Conservation (phyloP, 192 early-diverging fungal genomes). For the Entrophospora sp. region DNA sequence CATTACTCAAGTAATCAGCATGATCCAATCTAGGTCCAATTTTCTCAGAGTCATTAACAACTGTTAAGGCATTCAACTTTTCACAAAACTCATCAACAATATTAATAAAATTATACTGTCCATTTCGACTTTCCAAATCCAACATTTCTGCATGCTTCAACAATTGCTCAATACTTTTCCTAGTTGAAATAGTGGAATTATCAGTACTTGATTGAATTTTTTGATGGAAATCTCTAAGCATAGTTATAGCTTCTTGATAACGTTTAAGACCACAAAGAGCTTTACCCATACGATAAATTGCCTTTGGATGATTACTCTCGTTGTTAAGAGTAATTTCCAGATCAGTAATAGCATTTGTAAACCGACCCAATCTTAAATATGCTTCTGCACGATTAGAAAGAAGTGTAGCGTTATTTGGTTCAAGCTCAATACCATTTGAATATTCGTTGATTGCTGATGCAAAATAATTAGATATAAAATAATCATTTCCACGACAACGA, state of each 20-base stretch:
- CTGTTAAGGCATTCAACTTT: background rate
- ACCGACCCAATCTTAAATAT: background rate
- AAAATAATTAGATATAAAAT: background rate
- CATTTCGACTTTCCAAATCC: background rate
- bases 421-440: background rate
- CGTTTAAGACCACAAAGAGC: background rate
- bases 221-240: background rate
- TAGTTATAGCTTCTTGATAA: background rate
- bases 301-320: background rate
- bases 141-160: background rate
- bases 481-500: background rate
- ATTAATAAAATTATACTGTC: background rate
- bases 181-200: background rate
- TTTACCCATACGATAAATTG: background rate
- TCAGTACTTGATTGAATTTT: background rate
- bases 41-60: background rate
- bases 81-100: background rate
- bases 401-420: background rate
- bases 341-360: background rate
- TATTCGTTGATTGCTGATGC: background rate
- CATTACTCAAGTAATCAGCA: background rate
- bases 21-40: background rate
- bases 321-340: background rate
- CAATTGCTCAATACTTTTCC: background rate
- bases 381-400: background rate